Evolutionary conservation across 2,329 filamentous ascomycete species (phyloP).

Genomic region (Magnaporthales sp.): DNA sequence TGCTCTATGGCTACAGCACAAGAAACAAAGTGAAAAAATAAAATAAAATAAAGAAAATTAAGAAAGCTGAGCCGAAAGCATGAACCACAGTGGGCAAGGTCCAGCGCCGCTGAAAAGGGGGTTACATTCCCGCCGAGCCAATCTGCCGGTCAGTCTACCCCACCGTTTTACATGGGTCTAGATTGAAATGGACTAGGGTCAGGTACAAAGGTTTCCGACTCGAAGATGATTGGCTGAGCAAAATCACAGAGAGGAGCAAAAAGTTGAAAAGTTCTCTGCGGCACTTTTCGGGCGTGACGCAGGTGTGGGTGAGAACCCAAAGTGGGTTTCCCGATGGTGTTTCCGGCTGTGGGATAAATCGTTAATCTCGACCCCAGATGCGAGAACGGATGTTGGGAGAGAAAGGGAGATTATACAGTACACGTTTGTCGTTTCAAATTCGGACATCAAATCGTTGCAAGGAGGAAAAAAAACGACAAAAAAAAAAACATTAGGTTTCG

Average conservation of each 20-base stretch:
- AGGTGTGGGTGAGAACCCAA: neutral
- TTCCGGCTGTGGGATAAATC: neutral
- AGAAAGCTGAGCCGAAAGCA: neutral
- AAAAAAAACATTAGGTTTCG: neutral
- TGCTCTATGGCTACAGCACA: neutral
- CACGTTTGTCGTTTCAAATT: neutral
- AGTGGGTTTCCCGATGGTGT: neutral
- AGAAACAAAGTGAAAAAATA: neutral
- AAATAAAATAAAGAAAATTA: neutral
- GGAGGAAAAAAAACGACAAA: neutral
- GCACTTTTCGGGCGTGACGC: neutral
- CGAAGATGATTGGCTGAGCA: neutral
- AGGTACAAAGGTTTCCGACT: neutral
- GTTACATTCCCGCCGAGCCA: slow-evolving; percentile 5
- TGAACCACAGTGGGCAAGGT: neutral
- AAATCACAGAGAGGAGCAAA: neutral
- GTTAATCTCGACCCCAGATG: neutral
- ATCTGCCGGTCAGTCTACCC: slow-evolving; percentile 5
- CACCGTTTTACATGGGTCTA: neutral
- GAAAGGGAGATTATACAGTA: neutral
- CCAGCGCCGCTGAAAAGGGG: neutral
- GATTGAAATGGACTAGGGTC: neutral
- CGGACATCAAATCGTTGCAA: neutral
- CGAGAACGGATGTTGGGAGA: neutral
- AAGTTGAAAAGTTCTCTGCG: neutral